Conservation (phyloP, 2,329 filamentous ascomycete genomes). For the Fusarium burgessii region DNA sequence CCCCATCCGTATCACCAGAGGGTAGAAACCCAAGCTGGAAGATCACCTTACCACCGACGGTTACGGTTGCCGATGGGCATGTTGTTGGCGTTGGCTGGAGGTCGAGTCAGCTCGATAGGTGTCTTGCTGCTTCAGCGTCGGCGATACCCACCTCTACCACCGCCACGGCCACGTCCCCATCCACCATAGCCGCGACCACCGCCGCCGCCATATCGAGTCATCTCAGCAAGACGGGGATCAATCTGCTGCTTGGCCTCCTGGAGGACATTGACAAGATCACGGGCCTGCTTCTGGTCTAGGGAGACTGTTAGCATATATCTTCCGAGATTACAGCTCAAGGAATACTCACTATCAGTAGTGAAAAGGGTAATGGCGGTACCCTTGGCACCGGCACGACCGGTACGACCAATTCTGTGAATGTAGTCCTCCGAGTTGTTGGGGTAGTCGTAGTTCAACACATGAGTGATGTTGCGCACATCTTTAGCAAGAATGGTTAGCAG, state of each 20-base stretch:
- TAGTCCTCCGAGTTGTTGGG: constrained; percentile 99
- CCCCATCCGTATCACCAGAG: constrained; percentile 28
- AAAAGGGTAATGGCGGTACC: constrained; percentile 99
- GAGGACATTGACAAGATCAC: constrained; percentile 93
- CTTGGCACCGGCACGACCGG: constrained; percentile 91
- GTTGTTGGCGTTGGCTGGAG: constrained; percentile 62
- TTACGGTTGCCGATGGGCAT: constrained; percentile 63
- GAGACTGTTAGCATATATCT: constrained; percentile 51
- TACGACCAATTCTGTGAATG: constrained; percentile 96
- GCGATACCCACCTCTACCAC: constrained; percentile 62
- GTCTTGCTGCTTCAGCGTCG: constrained; percentile 50
- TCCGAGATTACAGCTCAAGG: background rate
- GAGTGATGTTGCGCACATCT: constrained; percentile 99
- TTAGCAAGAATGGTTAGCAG: constrained; percentile 82
- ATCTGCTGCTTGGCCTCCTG: constrained; percentile 98
- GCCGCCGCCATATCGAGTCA: constrained; percentile 91
- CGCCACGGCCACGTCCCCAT: constrained; percentile 74
- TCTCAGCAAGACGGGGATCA: constrained; percentile 94
- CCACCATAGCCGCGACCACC: constrained; percentile 79
- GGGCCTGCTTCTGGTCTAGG: constrained; percentile 90
- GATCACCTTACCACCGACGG: constrained; percentile 62
- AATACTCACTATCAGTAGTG: constrained; percentile 96
- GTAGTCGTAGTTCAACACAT: constrained; percentile 99
- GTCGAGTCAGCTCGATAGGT: constrained; percentile 52
- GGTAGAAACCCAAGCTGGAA: constrained; percentile 24